Evolutionary conservation across 2,329 filamentous ascomycete genomes (phyloP).

Genomic region (Alternaria atra): DNA sequence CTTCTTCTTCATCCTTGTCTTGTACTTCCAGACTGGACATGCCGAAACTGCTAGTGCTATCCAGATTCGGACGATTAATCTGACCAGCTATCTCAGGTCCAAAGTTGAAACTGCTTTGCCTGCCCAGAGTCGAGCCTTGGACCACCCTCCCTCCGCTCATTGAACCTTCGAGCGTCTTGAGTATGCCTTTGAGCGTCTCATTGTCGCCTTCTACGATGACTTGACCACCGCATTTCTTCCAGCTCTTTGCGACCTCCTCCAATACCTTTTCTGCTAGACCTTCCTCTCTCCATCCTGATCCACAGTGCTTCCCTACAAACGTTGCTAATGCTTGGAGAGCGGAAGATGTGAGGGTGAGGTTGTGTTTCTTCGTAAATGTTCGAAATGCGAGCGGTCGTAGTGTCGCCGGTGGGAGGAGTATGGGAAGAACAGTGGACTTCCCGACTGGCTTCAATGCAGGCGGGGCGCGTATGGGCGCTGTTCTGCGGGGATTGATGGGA

Average conservation of each 20-base stretch:
- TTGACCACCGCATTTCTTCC: conserved; percentile 89
- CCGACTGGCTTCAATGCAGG: conserved; percentile 61
- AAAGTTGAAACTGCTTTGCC: conserved; percentile 72
- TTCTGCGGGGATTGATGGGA: conserved; percentile 69
- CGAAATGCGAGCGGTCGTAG: conserved; percentile 91
- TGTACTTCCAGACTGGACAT: conserved; percentile 60
- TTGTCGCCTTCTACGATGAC: conserved; percentile 87
- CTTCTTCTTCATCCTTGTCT: conserved; percentile 66
- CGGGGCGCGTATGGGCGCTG: conserved; percentile 55
- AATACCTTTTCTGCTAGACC: conserved; percentile 90
- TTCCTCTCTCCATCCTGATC: conserved; percentile 95
- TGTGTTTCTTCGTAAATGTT: conserved; percentile 97
- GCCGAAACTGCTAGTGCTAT: conserved; percentile 73
- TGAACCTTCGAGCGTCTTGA: conserved; percentile 83
- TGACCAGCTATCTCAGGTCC: conserved; percentile 53
- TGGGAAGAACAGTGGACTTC: conserved; percentile 77
- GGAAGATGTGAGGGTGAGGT: conserved; percentile 87
- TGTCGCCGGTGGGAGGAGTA: conserved; percentile 86
- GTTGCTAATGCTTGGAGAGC: conserved; percentile 84
- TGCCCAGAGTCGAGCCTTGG: conserved; percentile 63
- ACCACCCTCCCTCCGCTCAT: conserved; percentile 85
- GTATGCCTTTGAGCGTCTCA: conserved; percentile 77
- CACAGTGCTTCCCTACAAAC: conserved; percentile 93
- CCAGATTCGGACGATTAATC: conserved; percentile 49
- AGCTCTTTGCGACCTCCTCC: conserved; percentile 88